Evolutionary conservation across 768 basidiomycete genomes (phyloP), one percentile per base, ranked within the genome.

Genomic region (Rhodotorula kratochvilovae): DNA sequence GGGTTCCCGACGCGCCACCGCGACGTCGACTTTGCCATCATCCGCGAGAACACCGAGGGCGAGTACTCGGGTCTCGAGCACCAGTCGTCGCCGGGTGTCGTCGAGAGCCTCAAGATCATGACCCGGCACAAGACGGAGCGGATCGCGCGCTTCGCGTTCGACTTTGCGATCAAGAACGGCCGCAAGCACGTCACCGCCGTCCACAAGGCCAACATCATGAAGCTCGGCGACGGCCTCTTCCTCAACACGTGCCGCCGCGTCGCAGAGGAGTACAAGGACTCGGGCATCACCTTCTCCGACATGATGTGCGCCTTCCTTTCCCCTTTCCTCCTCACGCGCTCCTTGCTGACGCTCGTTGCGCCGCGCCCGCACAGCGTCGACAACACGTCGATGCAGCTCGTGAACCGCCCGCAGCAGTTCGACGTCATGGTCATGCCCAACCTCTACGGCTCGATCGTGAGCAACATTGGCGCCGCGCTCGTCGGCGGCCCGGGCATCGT

Each of bases 121-220:
- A 98, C 96, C 21, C 87, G 89, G 61, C 87, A 89, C 68, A 98
- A 98, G 83, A 90, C 91, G 35, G 96, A 99, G 81, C 89, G 96
- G 71, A 98, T 99, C 77, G 87, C 89, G 46, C 88, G 96, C 63
- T 99, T 98, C 79, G 96, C 96, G 8, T 98, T 99, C 79, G 96
- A 99, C 82, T 99, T 97, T 81, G 96, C 96, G 55, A 83, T 96
- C 74, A 98, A 96, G 86, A 99, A 99, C 84, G 88, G 90, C 82
- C 88, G 96, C 82, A 98, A 98, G 92, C 98, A 95, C 90, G 95
- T 99, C 76, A 99, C 96, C 53, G 97, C 94, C 79, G 93, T 99
- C 56, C 96, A 99, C 87, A 99, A 99, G 83, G 96, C 96, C 78
- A 98, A 98, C 85, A 99, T 99, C 85, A 99, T 99, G 96, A 99